Evolutionary conservation across 768 basidiomycete genomes (phyloP).

Genomic region (Heimioporus sp.): DNA sequence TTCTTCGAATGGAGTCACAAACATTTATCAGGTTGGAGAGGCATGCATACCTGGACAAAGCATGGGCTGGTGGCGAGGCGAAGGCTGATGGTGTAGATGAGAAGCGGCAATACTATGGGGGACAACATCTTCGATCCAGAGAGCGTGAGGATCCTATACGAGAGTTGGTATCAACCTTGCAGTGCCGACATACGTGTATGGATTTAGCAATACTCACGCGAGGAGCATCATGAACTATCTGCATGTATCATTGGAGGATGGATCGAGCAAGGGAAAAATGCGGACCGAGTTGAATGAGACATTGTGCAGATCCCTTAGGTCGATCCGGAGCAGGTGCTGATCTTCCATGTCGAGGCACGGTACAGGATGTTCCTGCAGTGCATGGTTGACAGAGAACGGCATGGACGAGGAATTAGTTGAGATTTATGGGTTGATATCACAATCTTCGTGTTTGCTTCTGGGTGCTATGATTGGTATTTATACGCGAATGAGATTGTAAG

Average conservation of each 20-base stretch:
- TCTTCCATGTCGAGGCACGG: no score
- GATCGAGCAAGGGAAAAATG: not conserved
- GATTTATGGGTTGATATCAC: no score
- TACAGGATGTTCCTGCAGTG: no score
- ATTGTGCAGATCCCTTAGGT: conserved; percentile 6
- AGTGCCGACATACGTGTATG: not conserved
- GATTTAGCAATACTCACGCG: conserved; percentile 3
- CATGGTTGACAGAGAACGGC: no score
- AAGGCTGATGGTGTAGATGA: conserved; percentile 18
- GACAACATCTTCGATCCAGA: conserved; percentile 4
- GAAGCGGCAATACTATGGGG: conserved; percentile 11
- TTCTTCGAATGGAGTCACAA: not conserved
- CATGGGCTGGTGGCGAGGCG: conserved; percentile 6
- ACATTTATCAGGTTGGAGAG: no score
- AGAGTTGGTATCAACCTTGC: not conserved
- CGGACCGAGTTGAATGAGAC: conserved; percentile 16
- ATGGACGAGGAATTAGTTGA: no score
- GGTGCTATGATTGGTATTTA: no score
- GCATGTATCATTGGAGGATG: no score
- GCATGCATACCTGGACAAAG: conserved; percentile 3
- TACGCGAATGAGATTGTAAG: no score
- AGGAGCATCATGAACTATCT: conserved; percentile 14
- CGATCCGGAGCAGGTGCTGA: no score
- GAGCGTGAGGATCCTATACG: conserved; percentile 10
- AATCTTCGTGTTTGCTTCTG: no score